These are phyloP conservation scores for Ascodesmis nigricans DNA, from an alignment of 495 filamentous ascomycete genomes.

Conservation along the genomic window DNA sequence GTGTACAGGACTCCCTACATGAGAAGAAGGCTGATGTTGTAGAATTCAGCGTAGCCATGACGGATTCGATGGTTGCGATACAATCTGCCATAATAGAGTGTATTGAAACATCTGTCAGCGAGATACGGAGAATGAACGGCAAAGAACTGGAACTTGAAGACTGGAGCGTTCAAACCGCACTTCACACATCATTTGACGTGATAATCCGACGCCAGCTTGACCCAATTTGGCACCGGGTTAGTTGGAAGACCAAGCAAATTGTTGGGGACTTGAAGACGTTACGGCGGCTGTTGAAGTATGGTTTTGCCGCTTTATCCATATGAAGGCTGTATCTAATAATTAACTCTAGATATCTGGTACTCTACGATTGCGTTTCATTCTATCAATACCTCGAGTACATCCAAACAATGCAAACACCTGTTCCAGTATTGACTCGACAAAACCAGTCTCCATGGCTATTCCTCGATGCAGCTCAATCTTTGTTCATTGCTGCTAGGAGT, in stretches of 20 bases:
- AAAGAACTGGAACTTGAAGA: constrained; percentile 84
- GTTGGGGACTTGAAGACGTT: constrained; percentile 72
- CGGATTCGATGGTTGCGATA: constrained; percentile 74
- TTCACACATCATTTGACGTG: constrained; percentile 80
- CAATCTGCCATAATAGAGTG: constrained; percentile 91
- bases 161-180: constrained; percentile 87
- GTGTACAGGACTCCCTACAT: constrained; percentile 70
- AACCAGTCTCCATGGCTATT: constrained; percentile 93
- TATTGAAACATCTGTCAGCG: constrained; percentile 79
- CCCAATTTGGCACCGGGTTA: constrained; percentile 91
- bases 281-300: constrained; percentile 60
- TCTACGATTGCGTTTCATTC: constrained; percentile 69
- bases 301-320: constrained; percentile 1
- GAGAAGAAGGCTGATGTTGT: constrained; percentile 92
- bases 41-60: constrained; percentile 93
- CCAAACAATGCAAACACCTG: constrained; percentile 68
- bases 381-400: constrained; percentile 87
- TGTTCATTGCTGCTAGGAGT: constrained; percentile 76
- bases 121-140: constrained; percentile 65
- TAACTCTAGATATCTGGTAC: constrained; percentile 37
- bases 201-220: constrained; percentile 77
- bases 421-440: constrained; percentile 62
- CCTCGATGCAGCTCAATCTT: constrained; percentile 79
- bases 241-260: constrained; percentile 83
- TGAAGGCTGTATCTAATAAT: constrained; percentile 11